Base-by-base conservation (phyloP, 2,329 filamentous ascomycete genomes). In the Arthroderma sp. region DNA sequence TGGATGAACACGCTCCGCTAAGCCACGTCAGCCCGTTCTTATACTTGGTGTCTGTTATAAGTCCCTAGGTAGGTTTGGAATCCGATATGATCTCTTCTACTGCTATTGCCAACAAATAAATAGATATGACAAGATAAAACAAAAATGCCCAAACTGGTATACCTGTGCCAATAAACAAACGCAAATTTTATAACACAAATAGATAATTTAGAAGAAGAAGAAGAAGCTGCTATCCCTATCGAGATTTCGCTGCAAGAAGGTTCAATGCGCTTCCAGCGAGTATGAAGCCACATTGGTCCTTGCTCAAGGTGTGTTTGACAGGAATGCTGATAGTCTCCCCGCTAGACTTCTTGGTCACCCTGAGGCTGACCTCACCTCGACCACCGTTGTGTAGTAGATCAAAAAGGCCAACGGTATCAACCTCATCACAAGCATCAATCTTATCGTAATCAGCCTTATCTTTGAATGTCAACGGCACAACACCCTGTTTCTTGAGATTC, bases 401-500 rank as follows among this genome's bases (percentile, higher is more conserved):
- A 66, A 88, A 83, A 61, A 98, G 74, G 0, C 93, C 93, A 38
- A 90, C 80, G 0, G 91, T 97, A 60, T 78, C 77, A 23, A 97
- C 87, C 65, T 84, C 78, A 70, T 98, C 93, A 62, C 90, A 88
- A 0, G 91, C 90, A 55, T 81, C 77, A 62, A 98, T 87, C 61
- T 77, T 76, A 67, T 93, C 88, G 70, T 96, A 97, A 72, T 97
- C 93, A 19, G 81, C 79, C 74, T 94, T 90, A 71, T 95, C 79
- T 49, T 77, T 88, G 68, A 98, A 95, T 0, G 89, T 96, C 66
- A 98, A 78, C 1, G 93, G 93, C 47, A 98, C 89, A 35, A 98
- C 87, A 61, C 93, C 93, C 76, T 98, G 93, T 77, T 95, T 95
- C 83, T 95, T 95, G 63, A 95, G 76, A 71, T 95, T 95, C 31